Percentiles rank a stretch among this genome's conserved stretches.
phyloP scores from a whole-genome alignment of 2,329 filamentous ascomycete genomes.

The Nothophaeocryptopus gaeumannii region DNA sequence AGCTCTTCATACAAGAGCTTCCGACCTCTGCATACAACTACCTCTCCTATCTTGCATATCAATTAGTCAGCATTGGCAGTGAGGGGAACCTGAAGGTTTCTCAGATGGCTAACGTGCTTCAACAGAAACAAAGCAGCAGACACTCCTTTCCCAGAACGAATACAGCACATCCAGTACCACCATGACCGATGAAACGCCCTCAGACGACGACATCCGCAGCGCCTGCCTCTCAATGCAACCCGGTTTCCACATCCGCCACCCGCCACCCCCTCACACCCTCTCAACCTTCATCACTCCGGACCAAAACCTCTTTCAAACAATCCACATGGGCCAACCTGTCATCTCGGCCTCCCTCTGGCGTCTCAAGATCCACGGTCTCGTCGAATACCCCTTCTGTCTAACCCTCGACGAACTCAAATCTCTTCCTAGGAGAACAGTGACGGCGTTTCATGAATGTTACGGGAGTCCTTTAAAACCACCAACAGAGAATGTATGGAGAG shows the following conservation, averaged over 20 bases:
- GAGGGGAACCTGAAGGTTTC: too few species aligned
- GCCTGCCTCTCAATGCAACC: not conserved
- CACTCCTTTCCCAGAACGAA: too few species aligned
- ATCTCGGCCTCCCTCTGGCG: constrained; percentile 31
- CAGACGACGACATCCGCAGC: not conserved
- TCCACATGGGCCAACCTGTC: constrained; percentile 37
- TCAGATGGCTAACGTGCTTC: too few species aligned
- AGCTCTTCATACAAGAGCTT: too few species aligned
- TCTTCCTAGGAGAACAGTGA: constrained; percentile 29
- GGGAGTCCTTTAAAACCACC: constrained; percentile 36
- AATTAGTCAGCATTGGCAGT: too few species aligned
- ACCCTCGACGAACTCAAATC: constrained; percentile 28
- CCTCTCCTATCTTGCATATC: too few species aligned
- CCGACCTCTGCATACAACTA: too few species aligned
- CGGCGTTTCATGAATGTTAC: constrained; percentile 39
- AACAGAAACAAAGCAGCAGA: too few species aligned
- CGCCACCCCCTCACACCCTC: constrained; percentile 6
- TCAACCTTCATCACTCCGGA: constrained; percentile 2
- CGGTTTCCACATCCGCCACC: constrained; percentile 10
- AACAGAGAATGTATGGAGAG: constrained; percentile 29
- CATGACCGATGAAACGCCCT: too few species aligned
- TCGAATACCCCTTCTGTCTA: constrained; percentile 30
- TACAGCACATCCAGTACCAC: too few species aligned
- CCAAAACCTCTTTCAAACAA: constrained; percentile 36
- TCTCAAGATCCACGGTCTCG: constrained; percentile 35